Conservation (phyloP, 495 filamentous ascomycete genomes). For the Daldinia childiae region DNA sequence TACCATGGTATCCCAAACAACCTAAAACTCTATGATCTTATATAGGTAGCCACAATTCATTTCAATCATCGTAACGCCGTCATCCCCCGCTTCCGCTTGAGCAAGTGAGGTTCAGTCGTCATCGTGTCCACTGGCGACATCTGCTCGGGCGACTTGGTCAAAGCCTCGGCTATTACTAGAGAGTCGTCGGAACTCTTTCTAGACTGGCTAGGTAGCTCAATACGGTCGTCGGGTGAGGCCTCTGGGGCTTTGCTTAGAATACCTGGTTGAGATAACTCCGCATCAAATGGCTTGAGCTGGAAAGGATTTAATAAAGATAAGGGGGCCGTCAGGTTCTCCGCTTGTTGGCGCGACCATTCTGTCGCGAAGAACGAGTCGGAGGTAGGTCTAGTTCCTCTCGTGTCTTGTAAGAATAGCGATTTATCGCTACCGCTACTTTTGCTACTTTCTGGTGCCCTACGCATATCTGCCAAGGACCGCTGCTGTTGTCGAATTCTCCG, state of each 20-base stretch:
- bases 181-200: background rate
- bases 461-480: no score
- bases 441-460: background rate
- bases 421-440: background rate
- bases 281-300: background rate
- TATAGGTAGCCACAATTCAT: background rate
- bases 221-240: conserved; percentile 2
- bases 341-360: conserved; percentile 25
- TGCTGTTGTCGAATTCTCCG: no score
- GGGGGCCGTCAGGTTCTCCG: background rate
- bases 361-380: conserved; percentile 33
- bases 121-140: background rate
- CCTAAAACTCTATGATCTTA: background rate
- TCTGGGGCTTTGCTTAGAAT: background rate
- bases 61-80: background rate
- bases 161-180: background rate
- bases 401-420: conserved; percentile 21
- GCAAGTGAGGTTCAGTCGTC: background rate
- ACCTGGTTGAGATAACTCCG: background rate
- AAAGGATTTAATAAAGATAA: background rate
- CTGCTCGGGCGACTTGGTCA: background rate
- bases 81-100: background rate
- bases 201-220: conserved; percentile 20
- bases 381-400: background rate
- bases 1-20: background rate